These are phyloP conservation scores for Wickerhamiella spandovensis DNA, from an alignment of 805 yeast species.

Conservation along the genomic window DNA sequence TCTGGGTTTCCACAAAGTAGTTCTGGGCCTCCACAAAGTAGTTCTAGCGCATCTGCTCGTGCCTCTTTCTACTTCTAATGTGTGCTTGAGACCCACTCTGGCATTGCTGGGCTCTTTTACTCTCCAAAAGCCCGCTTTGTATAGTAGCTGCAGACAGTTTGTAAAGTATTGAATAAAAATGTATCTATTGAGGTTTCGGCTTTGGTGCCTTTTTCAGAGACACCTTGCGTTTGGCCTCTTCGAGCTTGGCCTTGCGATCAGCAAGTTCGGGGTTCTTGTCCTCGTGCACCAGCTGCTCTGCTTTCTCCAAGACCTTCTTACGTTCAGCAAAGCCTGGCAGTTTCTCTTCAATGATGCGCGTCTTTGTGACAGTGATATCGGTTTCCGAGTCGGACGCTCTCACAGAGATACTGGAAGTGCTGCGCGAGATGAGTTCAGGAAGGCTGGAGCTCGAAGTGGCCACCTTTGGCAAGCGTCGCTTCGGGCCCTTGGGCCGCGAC, in stretches of 20 bases:
- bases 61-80: too few species aligned
- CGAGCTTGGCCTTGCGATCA: background rate
- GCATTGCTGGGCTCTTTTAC: too few species aligned
- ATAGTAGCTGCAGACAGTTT: too few species aligned
- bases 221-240: background rate
- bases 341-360: background rate
- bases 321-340: background rate
- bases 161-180: too few species aligned
- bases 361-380: background rate
- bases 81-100: too few species aligned
- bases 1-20: background rate
- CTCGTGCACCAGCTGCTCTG: background rate
- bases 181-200: background rate
- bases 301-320: background rate
- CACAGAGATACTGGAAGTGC: background rate
- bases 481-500: background rate
- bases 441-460: background rate
- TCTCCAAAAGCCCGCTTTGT: too few species aligned
- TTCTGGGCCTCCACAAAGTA: too few species aligned
- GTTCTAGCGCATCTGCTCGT: too few species aligned
- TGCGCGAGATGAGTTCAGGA: background rate
- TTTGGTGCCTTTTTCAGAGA: background rate
- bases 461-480: background rate
- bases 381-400: background rate
- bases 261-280: background rate